Base-by-base conservation (phyloP, 345 rosid species). In the Acer yangbiense region DNA sequence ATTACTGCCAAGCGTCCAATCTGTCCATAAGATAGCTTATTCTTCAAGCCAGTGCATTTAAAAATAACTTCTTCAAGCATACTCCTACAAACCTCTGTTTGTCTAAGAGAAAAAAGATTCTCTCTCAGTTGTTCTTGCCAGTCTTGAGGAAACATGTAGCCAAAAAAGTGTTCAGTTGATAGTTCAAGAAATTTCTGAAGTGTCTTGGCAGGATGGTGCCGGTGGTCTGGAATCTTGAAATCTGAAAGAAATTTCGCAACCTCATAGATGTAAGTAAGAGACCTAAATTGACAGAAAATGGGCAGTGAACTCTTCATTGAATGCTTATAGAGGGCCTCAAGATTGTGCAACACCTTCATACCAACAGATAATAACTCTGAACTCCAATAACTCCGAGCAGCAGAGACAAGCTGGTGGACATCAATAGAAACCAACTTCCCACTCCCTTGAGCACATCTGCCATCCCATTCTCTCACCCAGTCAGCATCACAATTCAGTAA, bases 301-400 rank as follows among this genome's bases (percentile, higher is more conserved):
- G 87, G 69, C 48, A 12, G 9, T 6, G 81, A 75, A 68, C 75
- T 80, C 65, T 65, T 50, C 1, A 4, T 44, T 2, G 77, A 77
- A 6, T 52, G 48, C 9, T 61, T 32, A 55, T 73, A 67, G 14
- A 86, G 66, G 6, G 27, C 75, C 66, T 86, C 78, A 39, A 89
- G 85, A 44, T 76, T 72, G 27, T 27, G 3, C 76, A 87, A 76
- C 35, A 84, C 87, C 75, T 75, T 27, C 80, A 69, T 60, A 12
- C 90, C 85, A 57, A 89, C 85, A 65, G 82, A 77, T 41, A 74
- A 52, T n/a, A 89, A 74, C 57, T 87, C 87, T 0, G 67, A 72
- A 67, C 77, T 17, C 89, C 90, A 87, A 10, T 78, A 85, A n/a
- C 21, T 69, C 39, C 62, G 79, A 69, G 85, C 86, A 65, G 79